Conservation (phyloP, 805 yeast species). For the Metschnikowia similis region DNA sequence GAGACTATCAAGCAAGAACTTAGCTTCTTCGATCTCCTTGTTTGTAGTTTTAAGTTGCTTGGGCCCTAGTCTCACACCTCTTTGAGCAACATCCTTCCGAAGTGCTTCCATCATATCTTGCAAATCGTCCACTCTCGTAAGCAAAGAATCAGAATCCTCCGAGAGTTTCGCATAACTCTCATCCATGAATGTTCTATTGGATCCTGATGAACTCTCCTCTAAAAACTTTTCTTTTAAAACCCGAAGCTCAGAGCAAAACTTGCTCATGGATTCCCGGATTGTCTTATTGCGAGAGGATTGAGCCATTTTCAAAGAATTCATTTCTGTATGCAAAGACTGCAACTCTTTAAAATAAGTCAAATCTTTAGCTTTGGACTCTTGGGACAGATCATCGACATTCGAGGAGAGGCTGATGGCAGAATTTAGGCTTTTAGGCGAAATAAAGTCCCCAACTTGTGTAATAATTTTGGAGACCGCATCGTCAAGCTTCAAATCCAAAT, state of each 20-base stretch:
- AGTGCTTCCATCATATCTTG: conserved; percentile 89
- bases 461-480: conserved; percentile 7
- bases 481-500: conserved; percentile 8
- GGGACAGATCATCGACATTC: not conserved
- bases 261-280: conserved; percentile 40
- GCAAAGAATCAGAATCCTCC: conserved; percentile 66
- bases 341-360: conserved; percentile 3
- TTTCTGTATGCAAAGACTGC: conserved; percentile 50
- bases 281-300: conserved; percentile 42
- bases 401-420: not conserved
- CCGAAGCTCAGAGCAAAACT: conserved; percentile 42
- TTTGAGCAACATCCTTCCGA: conserved; percentile 83
- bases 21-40: conserved; percentile 61
- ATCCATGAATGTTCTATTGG: conserved; percentile 63
- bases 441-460: conserved; percentile 10
- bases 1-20: conserved; percentile 48
- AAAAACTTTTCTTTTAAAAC: conserved; percentile 50
- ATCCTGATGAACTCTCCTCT: conserved; percentile 26
- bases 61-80: conserved; percentile 79
- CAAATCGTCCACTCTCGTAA: conserved; percentile 81
- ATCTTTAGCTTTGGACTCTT: conserved; percentile 11
- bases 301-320: conserved; percentile 55
- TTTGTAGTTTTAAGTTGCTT: conserved; percentile 65
- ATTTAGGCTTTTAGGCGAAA: not conserved
- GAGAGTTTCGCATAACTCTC: conserved; percentile 69